Evolutionary conservation across 257 asterid genomes (phyloP).

Genomic region (Sherardia arvensis): DNA sequence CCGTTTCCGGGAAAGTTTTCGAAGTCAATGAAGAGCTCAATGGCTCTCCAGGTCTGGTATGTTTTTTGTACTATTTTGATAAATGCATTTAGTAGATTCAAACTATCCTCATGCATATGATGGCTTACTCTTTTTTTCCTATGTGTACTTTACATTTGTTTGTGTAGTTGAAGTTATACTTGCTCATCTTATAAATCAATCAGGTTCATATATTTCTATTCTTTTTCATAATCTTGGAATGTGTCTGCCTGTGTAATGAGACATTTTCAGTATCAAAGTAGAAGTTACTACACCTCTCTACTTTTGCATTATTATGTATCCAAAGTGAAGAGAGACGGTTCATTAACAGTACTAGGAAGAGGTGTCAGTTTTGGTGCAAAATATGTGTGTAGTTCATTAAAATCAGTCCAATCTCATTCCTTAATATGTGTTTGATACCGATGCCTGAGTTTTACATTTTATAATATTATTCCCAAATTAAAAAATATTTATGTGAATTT

Average conservation of each 20-base stretch:
- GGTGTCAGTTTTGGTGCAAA: neutral
- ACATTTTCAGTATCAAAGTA: neutral
- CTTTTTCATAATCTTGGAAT: neutral
- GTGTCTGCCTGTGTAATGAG: too few relatives aligned
- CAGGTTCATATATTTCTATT: neutral
- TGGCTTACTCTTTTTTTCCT: neutral
- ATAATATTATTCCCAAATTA: neutral
- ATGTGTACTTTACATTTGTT: neutral
- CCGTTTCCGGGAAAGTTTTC: slow-evolving; percentile 79
- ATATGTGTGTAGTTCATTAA: neutral
- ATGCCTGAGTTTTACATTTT: too few relatives aligned
- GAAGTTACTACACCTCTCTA: neutral
- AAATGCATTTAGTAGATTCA: neutral
- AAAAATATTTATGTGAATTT: neutral
- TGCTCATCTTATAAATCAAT: neutral
- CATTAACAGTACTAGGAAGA: neutral
- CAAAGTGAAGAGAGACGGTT: neutral
- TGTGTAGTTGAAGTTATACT: neutral
- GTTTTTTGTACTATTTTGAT: slow-evolving; percentile 4
- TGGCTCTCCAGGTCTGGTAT: slow-evolving; percentile 77
- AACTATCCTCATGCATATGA: neutral
- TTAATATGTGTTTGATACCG: neutral
- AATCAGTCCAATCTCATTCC: neutral
- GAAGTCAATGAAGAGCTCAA: slow-evolving; percentile 62
- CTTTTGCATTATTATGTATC: neutral